Evolutionary conservation across 306 rosid species (phyloP).

Genomic region (Luffa aegyptiaca): DNA sequence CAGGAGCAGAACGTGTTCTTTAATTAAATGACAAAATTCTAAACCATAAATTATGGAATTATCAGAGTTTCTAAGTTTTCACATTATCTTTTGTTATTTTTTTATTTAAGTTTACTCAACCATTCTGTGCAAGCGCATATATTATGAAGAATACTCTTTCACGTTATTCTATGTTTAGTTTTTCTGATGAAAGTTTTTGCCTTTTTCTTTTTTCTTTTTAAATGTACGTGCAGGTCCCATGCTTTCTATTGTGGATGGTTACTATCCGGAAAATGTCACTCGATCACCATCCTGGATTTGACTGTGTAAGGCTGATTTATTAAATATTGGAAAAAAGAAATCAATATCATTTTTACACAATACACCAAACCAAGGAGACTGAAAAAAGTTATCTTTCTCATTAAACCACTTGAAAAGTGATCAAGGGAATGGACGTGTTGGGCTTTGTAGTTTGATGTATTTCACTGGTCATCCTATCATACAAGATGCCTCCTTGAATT

Average conservation of each 20-base stretch:
- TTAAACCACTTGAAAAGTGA: background rate
- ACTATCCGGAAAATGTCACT: slow-evolving; percentile 81
- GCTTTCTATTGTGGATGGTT: slow-evolving; percentile 78
- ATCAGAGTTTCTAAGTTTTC: background rate
- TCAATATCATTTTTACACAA: background rate
- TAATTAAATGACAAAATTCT: background rate
- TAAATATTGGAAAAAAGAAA: background rate
- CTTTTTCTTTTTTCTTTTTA: background rate
- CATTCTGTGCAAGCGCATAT: background rate
- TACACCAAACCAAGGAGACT: background rate
- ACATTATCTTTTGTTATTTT: background rate
- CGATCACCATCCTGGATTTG: slow-evolving; percentile 71
- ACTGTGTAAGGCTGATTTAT: slow-evolving; percentile 45
- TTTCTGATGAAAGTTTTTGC: background rate
- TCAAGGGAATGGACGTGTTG: background rate
- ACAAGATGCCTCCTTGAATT: background rate
- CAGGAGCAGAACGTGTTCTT: background rate
- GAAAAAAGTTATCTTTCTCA: background rate
- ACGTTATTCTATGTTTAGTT: background rate
- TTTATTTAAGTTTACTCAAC: background rate
- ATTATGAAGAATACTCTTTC: background rate
- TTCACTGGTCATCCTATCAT: background rate
- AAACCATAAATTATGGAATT: background rate
- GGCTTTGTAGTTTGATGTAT: background rate
- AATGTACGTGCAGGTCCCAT: slow-evolving; percentile 57